Percentiles rank a stretch among this genome's conserved stretches.
These are phyloP conservation scores for Epicoccum sorghinum DNA, from an alignment of 2,329 filamentous ascomycete species.

Conservation along the genomic window DNA sequence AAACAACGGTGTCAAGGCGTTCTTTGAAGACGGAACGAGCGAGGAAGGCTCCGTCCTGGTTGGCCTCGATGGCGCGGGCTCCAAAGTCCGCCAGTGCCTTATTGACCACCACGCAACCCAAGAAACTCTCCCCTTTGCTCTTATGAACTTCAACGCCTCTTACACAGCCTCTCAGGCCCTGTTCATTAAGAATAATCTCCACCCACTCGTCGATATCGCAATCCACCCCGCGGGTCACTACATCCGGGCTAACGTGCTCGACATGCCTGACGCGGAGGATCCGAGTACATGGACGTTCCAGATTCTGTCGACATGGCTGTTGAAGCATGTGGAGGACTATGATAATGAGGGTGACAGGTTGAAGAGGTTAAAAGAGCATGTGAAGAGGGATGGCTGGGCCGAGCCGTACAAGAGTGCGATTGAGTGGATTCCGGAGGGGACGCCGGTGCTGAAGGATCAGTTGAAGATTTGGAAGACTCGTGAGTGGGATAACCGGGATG, in stretches of 20 bases:
- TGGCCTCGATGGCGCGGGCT: conserved; percentile 38
- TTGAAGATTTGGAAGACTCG: conserved; percentile 46
- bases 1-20: conserved; percentile 32
- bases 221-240: conserved; percentile 42
- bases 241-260: conserved; percentile 39
- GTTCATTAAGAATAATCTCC: conserved; percentile 32
- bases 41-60: conserved; percentile 30
- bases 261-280: conserved; percentile 40
- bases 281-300: conserved; percentile 46
- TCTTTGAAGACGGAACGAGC: conserved; percentile 34
- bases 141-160: conserved; percentile 40
- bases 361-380: conserved; percentile 34
- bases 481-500: conserved; percentile 42
- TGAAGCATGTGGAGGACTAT: conserved; percentile 34
- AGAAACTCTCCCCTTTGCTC: conserved; percentile 34
- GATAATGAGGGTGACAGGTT: conserved; percentile 34
- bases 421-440: conserved; percentile 42
- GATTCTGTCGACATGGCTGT: conserved; percentile 39
- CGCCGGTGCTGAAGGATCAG: conserved; percentile 35
- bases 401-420: conserved; percentile 45
- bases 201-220: conserved; percentile 41
- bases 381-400: conserved; percentile 35
- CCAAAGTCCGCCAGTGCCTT: conserved; percentile 33
- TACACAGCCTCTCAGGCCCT: conserved; percentile 33
- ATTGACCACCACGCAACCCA: conserved; percentile 26